phyloP scores from a whole-genome alignment of 1,284 basidiomycete genomes.

The Bondarzewia mesenterica region DNA sequence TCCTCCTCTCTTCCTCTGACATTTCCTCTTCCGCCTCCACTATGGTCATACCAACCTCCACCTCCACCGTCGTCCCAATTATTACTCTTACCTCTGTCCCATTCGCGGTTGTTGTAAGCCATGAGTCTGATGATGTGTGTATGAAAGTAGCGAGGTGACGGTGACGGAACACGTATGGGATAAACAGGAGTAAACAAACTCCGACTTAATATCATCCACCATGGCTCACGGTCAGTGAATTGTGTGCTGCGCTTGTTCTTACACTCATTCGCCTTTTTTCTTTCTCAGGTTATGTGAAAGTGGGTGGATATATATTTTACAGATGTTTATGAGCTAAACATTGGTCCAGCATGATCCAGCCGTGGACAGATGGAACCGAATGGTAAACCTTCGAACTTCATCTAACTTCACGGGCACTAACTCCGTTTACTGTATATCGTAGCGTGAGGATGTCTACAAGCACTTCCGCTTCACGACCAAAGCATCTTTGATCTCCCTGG shows the following conservation, averaged over 20 bases:
- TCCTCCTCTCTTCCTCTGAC: conserved; percentile 59
- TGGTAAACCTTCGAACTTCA: conserved; percentile 41
- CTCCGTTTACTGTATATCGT: conserved; percentile 8
- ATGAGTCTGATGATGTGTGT: conserved; percentile 27
- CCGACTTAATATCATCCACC: conserved; percentile 28
- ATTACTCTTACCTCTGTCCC: conserved; percentile 73
- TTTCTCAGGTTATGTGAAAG: conserved; percentile 21
- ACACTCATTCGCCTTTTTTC: not conserved
- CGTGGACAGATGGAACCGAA: conserved; percentile 71
- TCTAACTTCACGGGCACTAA: conserved; percentile 3
- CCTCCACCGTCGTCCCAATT: conserved; percentile 27
- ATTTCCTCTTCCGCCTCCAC: conserved; percentile 30
- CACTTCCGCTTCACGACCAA: conserved; percentile 71
- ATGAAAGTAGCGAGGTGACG: not conserved
- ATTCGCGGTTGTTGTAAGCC: conserved; percentile 75
- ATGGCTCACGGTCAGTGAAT: conserved; percentile 38
- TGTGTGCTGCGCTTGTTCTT: not conserved
- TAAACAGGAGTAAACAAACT: conserved; percentile 29
- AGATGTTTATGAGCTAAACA: conserved; percentile 3
- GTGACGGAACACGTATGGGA: not conserved
- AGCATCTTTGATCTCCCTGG: conserved; percentile 44
- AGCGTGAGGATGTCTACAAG: conserved; percentile 78
- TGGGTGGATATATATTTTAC: conserved; percentile 9
- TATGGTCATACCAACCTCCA: conserved; percentile 32
- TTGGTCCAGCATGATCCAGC: conserved; percentile 60